Base-by-base conservation (phyloP, 805 yeast genomes). In the Phaffomyces thermotolerans region DNA sequence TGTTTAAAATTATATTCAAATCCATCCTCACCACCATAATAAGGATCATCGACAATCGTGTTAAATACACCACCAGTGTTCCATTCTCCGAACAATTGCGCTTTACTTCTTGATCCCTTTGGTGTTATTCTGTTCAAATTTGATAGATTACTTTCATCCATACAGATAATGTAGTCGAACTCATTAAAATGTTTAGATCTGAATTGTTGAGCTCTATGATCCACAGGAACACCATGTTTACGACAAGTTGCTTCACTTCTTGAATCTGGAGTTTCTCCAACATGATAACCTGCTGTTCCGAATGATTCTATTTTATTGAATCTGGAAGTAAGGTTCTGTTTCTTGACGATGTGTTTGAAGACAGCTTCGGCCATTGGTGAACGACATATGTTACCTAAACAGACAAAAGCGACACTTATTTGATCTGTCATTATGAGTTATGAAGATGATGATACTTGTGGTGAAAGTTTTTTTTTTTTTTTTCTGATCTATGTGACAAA, bases 341-440 rank as follows among this genome's bases (percentile, higher is more conserved):
- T 59, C 36, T 76, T 61, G 9, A 86, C 95, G 14, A 68, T 67
- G 46, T 85, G 78, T 39, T 69, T 71, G 65, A 90, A 88, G 1
- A 89, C 86, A 0, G 96, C 96, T 59, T 91, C 97, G 0, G 98
- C 97, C 98, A 90, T 91, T 13, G 98, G 98, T 2, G 96, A 88
- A 39, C 97, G 90, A 58, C 97, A 89, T 20, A 86, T 86, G 62
- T 90, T 90, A 4, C 97, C 97, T 23, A 88, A 69, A 57, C 97
- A 90, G 1, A 89, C 91, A 60, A 90, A 89, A 1, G 95, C 96
- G 10, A 90, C 95, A 1, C 84, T 72, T 4, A 40, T 37, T 12
- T 37, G 10, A 4, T 37, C 25, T 15, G 34, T 6, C 39, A 36
- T 36, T 25, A 12, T 46, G 22, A 9, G 29, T 9, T 27, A 13